A percentile compares a stretch with the other conserved stretches of the same genome.
These are phyloP conservation scores for Pouteria campechiana DNA, from an alignment of 179 eudicot species.

Conservation along the genomic window DNA sequence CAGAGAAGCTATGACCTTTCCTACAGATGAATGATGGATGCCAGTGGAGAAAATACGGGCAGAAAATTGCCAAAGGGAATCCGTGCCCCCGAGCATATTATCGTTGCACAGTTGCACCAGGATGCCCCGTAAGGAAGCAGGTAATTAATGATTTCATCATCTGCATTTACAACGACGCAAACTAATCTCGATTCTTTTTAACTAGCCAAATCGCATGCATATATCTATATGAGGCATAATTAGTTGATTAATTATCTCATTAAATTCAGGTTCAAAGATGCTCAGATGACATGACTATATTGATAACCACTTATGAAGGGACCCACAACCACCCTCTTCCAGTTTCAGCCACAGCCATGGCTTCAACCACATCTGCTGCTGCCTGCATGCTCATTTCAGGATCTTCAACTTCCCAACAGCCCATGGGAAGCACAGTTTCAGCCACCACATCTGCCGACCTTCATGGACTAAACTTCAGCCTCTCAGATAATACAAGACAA, in stretches of 20 bases:
- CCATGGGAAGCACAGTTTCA: not conserved
- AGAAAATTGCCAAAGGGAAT: slow-evolving; percentile 78
- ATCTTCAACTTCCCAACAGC: slow-evolving; percentile 31
- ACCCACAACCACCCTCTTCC: slow-evolving; percentile 76
- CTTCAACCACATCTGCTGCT: slow-evolving; percentile 81
- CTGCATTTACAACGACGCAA: no score
- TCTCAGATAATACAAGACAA: slow-evolving; percentile 22
- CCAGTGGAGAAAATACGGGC: slow-evolving; percentile 90
- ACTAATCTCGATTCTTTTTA: no score
- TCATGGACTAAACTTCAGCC: slow-evolving; percentile 32
- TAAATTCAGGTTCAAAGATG: slow-evolving; percentile 64
- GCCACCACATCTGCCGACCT: slow-evolving; percentile 14
- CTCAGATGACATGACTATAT: slow-evolving; percentile 55
- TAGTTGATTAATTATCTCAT: no score
- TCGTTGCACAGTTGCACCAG: slow-evolving; percentile 67
- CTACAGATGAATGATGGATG: slow-evolving; percentile 76
- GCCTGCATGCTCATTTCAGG: slow-evolving; percentile 62
- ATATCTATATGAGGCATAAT: no score
- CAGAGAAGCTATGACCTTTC: no score
- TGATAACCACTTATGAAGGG: slow-evolving; percentile 80
- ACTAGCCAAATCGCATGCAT: no score
- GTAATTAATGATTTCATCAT: no score
- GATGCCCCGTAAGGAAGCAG: slow-evolving; percentile 75
- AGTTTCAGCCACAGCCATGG: slow-evolving; percentile 69
- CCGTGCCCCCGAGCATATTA: slow-evolving; percentile 84